These are phyloP conservation scores for Carallia brachiata DNA, from an alignment of 345 rosid species.

Conservation along the genomic window DNA sequence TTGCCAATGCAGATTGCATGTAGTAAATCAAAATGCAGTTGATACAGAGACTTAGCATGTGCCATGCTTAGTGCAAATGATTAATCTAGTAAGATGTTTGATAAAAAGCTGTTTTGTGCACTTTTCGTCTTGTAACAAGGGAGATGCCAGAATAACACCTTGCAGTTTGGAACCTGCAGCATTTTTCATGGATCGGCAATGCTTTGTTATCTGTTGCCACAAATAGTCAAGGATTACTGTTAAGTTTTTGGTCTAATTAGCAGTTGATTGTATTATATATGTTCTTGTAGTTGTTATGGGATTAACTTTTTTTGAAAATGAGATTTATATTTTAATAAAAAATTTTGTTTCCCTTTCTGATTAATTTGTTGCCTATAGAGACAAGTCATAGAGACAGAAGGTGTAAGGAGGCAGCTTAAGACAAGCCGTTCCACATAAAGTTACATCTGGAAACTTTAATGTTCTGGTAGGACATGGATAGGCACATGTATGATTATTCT, in stretches of 20 bases:
- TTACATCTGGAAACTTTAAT: neutral
- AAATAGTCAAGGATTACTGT: neutral
- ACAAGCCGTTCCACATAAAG: neutral
- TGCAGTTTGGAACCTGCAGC: no score
- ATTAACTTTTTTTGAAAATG: neutral
- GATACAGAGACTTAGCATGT: no score
- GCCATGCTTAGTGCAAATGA: no score
- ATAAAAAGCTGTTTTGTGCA: no score
- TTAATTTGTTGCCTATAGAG: slow-evolving; percentile 11
- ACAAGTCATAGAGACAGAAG: slow-evolving; percentile 22
- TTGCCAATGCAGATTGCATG: no score
- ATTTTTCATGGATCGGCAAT: no score
- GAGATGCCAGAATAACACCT: no score
- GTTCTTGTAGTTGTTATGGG: neutral
- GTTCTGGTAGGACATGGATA: neutral
- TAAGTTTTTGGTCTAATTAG: neutral
- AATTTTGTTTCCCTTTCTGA: neutral
- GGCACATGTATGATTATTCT: no score
- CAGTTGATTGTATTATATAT: neutral
- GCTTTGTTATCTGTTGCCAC: no score
- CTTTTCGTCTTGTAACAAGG: no score
- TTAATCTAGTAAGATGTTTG: no score
- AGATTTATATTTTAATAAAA: neutral
- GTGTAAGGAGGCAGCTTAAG: slow-evolving; percentile 14
- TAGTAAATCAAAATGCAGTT: no score